These are phyloP conservation scores for Penicillium bovifimosum DNA, from an alignment of 495 filamentous ascomycete species.

Conservation along the genomic window DNA sequence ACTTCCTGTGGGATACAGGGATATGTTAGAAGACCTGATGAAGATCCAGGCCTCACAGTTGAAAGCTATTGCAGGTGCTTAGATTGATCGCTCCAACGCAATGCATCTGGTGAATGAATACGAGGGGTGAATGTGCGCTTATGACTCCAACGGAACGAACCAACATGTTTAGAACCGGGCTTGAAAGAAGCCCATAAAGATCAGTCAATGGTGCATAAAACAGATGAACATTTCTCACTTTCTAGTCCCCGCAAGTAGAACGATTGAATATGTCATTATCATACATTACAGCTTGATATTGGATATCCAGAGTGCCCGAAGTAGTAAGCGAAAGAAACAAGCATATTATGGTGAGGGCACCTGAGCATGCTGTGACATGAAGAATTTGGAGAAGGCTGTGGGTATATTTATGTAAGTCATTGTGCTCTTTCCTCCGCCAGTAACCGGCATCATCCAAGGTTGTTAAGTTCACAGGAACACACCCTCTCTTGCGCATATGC, in stretches of 20 bases:
- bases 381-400: neutral
- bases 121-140: neutral
- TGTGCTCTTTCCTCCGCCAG: neutral
- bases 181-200: neutral
- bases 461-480: constrained; percentile 16
- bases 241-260: neutral
- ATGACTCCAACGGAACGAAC: neutral
- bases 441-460: neutral
- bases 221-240: neutral
- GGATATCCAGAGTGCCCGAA: too few relatives aligned
- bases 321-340: neutral
- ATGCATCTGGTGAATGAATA: neutral
- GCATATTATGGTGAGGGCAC: neutral
- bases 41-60: constrained; percentile 21
- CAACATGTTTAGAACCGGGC: neutral
- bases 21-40: constrained; percentile 26
- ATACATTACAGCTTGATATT: too few relatives aligned
- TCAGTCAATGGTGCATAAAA: neutral
- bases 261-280: too few relatives aligned
- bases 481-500: constrained; percentile 47
- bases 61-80: constrained; percentile 3
- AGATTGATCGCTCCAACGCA: neutral
- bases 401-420: constrained; percentile 3
- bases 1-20: constrained; percentile 24
- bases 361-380: neutral